Percentiles rank a stretch among this genome's conserved stretches.
Conservation (phyloP, 139 green algal genomes). For the Tetradesmus obliquus region DNA sequence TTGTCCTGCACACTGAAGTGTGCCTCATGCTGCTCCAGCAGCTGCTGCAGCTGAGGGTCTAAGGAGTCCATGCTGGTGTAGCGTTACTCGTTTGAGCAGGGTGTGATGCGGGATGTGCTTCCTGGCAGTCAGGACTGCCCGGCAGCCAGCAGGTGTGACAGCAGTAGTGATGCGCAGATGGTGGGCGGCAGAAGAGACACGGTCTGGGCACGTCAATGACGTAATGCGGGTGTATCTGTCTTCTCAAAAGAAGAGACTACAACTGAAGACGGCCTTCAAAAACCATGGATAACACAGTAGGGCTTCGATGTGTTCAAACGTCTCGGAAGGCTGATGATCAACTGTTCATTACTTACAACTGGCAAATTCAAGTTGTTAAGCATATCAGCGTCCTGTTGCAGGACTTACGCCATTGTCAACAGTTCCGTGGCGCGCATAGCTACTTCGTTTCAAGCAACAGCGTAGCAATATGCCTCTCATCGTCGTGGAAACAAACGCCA, state of each 20-base stretch:
- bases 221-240: background rate
- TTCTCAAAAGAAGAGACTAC: background rate
- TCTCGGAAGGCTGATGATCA: too few species aligned
- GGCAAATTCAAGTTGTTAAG: too few species aligned
- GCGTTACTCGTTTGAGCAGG: background rate
- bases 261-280: background rate
- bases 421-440: background rate
- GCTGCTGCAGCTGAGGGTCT: constrained; percentile 12
- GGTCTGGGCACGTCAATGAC: too few species aligned
- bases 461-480: constrained; percentile 30
- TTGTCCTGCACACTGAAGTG: constrained; percentile 50
- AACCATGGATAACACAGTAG: background rate
- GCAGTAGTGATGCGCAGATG: constrained; percentile 5
- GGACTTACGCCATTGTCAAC: background rate
- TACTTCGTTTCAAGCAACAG: background rate
- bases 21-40: constrained; percentile 15
- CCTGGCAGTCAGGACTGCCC: background rate
- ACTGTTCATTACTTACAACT: too few species aligned
- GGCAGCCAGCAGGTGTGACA: background rate
- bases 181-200: background rate
- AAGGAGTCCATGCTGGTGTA: constrained; percentile 20
- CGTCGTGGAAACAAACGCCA: background rate
- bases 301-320: background rate
- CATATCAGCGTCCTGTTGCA: too few species aligned
- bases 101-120: background rate